Percentiles rank a stretch among this genome's conserved stretches.
phyloP scores from a whole-genome alignment of 441 rosid genomes.

The Syzygium malaccense region DNA sequence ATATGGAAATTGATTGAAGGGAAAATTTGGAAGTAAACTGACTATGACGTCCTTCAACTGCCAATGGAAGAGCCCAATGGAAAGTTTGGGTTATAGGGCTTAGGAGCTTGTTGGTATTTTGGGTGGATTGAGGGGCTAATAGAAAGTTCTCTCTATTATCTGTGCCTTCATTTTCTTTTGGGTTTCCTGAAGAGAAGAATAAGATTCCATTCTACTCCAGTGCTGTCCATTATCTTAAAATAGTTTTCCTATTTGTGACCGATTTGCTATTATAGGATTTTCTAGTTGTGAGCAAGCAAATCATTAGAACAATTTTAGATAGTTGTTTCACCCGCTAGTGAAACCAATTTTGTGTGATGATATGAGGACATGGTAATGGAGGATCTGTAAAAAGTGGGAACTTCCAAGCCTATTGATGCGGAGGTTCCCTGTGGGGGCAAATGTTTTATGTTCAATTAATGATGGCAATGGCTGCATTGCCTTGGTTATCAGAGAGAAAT shows the following conservation, averaged over 20 bases:
- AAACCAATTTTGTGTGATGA: not conserved
- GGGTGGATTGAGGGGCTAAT: not conserved
- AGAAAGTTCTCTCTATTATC: not conserved
- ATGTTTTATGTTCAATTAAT: not conserved
- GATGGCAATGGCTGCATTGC: not conserved
- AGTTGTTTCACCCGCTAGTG: not conserved
- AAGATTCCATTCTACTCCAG: not conserved
- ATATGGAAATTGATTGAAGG: not conserved
- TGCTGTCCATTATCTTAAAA: not conserved
- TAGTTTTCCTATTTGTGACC: not conserved
- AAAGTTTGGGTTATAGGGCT: not conserved
- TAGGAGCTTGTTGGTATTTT: not conserved
- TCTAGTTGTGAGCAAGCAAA: not conserved
- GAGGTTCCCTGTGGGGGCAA: not conserved
- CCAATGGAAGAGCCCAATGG: not conserved
- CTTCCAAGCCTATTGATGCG: not conserved
- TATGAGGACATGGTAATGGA: not conserved
- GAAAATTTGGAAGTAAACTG: not conserved
- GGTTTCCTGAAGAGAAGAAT: not conserved
- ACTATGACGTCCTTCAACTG: not conserved
- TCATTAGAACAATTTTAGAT: not conserved
- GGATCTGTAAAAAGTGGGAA: not conserved
- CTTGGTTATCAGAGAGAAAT: not conserved
- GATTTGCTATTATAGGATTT: not conserved
- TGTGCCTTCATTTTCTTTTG: not conserved